A percentile compares a stretch with the other conserved stretches of the same genome.
phyloP scores from a whole-genome alignment of 495 filamentous ascomycete genomes.

The Trypethelium eluteriae region DNA sequence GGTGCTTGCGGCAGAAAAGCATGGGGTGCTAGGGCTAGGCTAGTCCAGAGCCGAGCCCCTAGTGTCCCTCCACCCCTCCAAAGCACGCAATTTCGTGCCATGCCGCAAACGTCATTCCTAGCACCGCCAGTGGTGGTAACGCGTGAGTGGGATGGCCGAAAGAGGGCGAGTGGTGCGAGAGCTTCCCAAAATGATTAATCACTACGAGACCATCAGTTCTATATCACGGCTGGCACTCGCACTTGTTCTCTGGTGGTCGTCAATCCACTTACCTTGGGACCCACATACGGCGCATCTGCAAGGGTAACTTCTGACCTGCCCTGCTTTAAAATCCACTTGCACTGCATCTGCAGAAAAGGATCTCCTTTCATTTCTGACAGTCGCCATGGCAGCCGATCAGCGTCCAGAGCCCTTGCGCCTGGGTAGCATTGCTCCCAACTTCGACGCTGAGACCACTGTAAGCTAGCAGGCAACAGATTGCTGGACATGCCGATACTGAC shows the following conservation, averaged over 20 bases:
- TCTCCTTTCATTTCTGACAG: neutral
- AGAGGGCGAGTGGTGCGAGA: neutral
- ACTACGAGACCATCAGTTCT: neutral
- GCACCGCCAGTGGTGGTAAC: neutral
- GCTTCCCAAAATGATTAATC: neutral
- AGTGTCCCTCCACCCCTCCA: neutral
- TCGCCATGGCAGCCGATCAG: slow-evolving; percentile 28
- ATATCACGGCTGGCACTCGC: no score
- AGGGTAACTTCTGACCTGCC: neutral
- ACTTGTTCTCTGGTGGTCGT: no score
- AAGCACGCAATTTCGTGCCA: slow-evolving; percentile 7
- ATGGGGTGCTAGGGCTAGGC: no score
- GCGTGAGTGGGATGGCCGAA: neutral
- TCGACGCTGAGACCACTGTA: slow-evolving; percentile 81
- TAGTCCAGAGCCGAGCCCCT: neutral
- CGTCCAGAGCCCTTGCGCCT: slow-evolving; percentile 58
- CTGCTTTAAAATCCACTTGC: neutral
- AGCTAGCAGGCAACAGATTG: neutral
- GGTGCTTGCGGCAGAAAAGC: neutral
- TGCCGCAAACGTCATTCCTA: neutral
- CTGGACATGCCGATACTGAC: slow-evolving; percentile 12
- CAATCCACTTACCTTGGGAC: neutral
- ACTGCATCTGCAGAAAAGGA: neutral
- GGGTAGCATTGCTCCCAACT: slow-evolving; percentile 84
- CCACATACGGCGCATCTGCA: neutral